phyloP scores from a whole-genome alignment of 331 rosid genomes.

The Quercus lobata region DNA sequence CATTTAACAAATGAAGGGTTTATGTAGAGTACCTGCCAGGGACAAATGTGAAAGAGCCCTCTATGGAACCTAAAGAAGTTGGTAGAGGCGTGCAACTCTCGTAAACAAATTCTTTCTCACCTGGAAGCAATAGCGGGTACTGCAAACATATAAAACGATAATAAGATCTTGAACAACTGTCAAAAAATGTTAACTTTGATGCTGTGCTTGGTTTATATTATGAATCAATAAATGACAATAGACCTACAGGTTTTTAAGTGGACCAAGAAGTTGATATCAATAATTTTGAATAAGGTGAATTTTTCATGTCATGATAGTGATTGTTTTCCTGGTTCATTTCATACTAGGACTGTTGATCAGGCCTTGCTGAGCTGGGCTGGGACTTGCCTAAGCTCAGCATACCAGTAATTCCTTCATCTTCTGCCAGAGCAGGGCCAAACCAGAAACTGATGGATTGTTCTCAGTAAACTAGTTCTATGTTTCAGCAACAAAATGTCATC shows the following conservation, averaged over 20 bases:
- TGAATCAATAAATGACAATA: not conserved
- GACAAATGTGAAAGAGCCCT: conserved; percentile 76
- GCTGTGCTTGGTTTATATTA: not conserved
- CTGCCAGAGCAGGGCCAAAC: not conserved
- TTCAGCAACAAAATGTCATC: not conserved
- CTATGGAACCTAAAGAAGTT: conserved; percentile 60
- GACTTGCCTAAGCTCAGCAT: not conserved
- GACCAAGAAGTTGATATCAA: not conserved
- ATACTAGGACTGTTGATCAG: not conserved
- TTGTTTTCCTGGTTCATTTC: not conserved
- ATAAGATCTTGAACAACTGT: not conserved
- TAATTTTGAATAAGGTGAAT: not conserved
- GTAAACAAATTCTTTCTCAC: conserved; percentile 57
- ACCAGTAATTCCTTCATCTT: not conserved
- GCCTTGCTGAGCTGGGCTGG: not conserved
- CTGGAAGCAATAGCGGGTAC: conserved; percentile 71
- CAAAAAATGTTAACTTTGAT: not conserved
- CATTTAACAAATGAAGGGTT: not conserved
- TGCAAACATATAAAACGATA: conserved; percentile 33
- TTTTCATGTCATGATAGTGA: not conserved
- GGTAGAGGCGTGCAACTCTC: conserved; percentile 55
- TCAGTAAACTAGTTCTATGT: not conserved
- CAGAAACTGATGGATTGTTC: not conserved
- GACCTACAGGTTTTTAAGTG: not conserved
- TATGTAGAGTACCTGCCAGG: conserved; percentile 65